Conservation (phyloP, 2,329 filamentous ascomycete genomes). For the Cryphonectria carpinicola region DNA sequence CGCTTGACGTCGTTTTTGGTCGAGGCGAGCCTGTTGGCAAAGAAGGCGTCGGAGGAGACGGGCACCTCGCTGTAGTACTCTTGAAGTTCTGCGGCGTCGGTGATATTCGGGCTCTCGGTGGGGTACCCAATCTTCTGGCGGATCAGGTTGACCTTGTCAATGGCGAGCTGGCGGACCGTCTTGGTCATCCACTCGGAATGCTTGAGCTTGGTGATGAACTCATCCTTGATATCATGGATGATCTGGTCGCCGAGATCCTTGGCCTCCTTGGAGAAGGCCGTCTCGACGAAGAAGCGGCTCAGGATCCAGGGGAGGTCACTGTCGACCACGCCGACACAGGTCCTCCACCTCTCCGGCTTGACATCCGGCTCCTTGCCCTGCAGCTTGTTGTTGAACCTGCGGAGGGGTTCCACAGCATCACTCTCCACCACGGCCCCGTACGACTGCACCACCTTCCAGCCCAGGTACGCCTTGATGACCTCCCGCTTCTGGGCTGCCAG, state of each 20-base stretch:
- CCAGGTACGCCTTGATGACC: slow-evolving; percentile 63
- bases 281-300: slow-evolving; percentile 72
- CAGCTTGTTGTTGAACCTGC: slow-evolving; percentile 62
- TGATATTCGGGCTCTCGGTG: slow-evolving; percentile 62
- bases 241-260: slow-evolving; percentile 71
- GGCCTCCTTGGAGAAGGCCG: slow-evolving; percentile 67
- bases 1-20: slow-evolving; percentile 50
- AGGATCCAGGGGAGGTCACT: slow-evolving; percentile 66
- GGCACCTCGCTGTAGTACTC: slow-evolving; percentile 60
- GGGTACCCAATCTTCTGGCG: slow-evolving; percentile 71
- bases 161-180: slow-evolving; percentile 60
- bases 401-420: slow-evolving; percentile 62
- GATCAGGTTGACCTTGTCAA: slow-evolving; percentile 69
- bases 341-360: slow-evolving; percentile 67
- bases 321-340: slow-evolving; percentile 63
- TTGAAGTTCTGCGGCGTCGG: slow-evolving; percentile 58
- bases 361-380: slow-evolving; percentile 65
- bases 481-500: slow-evolving; percentile 53
- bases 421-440: slow-evolving; percentile 65
- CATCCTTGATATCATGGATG: slow-evolving; percentile 70
- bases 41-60: slow-evolving; percentile 56
- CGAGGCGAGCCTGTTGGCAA: slow-evolving; percentile 59
- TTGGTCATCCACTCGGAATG: slow-evolving; percentile 67
- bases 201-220: slow-evolving; percentile 64
- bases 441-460: slow-evolving; percentile 68